Base-by-base conservation (phyloP, 2,329 filamentous ascomycete genomes). In the Colletotrichum horii region DNA sequence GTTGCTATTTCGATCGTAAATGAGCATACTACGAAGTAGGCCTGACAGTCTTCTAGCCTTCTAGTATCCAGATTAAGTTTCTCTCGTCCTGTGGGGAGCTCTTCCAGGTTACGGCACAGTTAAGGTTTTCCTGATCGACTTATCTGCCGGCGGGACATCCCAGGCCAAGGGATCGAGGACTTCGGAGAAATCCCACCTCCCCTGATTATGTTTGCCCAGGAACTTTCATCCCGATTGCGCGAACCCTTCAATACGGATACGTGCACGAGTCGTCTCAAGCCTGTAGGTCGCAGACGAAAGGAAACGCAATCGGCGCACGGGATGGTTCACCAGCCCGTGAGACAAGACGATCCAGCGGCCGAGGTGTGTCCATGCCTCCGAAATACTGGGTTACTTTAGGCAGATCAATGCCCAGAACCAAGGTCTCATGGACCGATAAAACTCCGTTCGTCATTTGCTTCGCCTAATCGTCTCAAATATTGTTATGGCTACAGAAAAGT, bases 361-460 rank as follows among this genome's bases (percentile, higher is more conserved):
- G n/a, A 52, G 43, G 6, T 4, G 11, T 52, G 6, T 8, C n/a
- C n/a, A 52, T 52, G n/a, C n/a, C n/a, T 7, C 43, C 43, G 12
- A 52, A 22, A 22, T 22, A 0, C n/a, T 52, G 12, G 6, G 43
- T 4, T 22, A 8, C 11, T 52, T 22, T 52, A n/a, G n/a, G 43
- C 19, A 16, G 4, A 4, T 14, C 1, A 52, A 24, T 52, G 7
- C 43, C 6, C 0, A 52, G 6, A 12, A 52, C 6, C 11, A 52
- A 52, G 43, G n/a, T 52, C 14, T 24, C 43, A 52, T 14, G 6
- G 0, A 52, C 43, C n/a, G 43, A 22, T 22, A 11, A 52, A 22
- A 22, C 43, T 0, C n/a, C 6, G n/a, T 3, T 22, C 6, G n/a
- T 52, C 12, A 22, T 14, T 0, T 14, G 0, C n/a, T 22, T 52